Percentiles rank a stretch among this genome's conserved stretches.
phyloP scores from a whole-genome alignment of 1,284 basidiomycete genomes.

The Ustilago trichophora region DNA sequence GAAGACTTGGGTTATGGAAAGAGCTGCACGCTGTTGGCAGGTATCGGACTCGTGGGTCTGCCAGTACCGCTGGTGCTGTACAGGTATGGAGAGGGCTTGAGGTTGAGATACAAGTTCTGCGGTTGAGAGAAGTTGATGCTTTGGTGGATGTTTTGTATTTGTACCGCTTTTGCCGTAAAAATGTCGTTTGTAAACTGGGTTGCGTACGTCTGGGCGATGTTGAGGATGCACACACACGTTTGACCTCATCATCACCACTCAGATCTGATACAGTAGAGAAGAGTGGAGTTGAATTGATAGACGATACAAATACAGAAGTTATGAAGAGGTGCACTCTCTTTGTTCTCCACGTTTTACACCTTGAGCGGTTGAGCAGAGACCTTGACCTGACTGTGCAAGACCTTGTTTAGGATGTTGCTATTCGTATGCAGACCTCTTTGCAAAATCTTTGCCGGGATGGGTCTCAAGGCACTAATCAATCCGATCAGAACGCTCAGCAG shows the following conservation, averaged over 20 bases:
- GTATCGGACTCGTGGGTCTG: constrained; percentile 66
- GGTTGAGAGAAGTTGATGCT: too few relatives aligned
- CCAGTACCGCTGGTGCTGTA: constrained; percentile 68
- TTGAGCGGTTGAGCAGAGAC: background rate
- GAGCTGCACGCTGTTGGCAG: constrained; percentile 66
- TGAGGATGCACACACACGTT: too few relatives aligned
- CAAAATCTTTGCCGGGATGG: constrained; percentile 18
- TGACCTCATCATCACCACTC: too few relatives aligned
- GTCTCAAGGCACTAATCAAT: constrained; percentile 23
- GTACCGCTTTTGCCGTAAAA: background rate
- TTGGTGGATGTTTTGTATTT: constrained; percentile 17
- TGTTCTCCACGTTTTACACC: too few relatives aligned
- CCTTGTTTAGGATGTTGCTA: constrained; percentile 4
- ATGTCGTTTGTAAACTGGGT: too few relatives aligned
- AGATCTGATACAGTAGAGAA: too few relatives aligned
- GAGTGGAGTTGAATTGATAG: too few relatives aligned
- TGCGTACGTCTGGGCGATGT: too few relatives aligned
- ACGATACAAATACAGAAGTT: too few relatives aligned
- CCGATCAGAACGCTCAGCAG: constrained; percentile 70
- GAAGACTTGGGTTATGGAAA: constrained; percentile 69
- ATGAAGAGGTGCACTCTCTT: too few relatives aligned
- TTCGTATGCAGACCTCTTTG: background rate
- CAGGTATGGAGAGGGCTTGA: constrained; percentile 65
- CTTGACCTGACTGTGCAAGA: constrained; percentile 2
- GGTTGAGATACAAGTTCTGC: constrained; percentile 51